These are phyloP conservation scores for Ophiostoma himal-ulmi DNA, from an alignment of 2,329 filamentous ascomycete species.

Conservation along the genomic window DNA sequence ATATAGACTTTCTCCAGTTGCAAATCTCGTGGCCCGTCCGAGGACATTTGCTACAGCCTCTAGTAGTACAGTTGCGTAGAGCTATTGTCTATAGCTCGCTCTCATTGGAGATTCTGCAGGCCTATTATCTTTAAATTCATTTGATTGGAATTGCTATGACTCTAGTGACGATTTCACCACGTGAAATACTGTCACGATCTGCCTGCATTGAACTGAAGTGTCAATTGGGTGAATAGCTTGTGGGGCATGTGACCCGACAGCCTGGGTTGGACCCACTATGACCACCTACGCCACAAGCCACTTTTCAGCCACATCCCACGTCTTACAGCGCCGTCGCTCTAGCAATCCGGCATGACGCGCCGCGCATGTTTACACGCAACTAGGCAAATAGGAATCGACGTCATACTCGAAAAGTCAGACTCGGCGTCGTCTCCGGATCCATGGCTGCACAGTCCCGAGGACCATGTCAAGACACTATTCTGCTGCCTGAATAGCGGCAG, in stretches of 20 bases:
- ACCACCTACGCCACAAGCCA: neutral
- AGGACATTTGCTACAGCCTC: neutral
- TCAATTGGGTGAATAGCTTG: neutral
- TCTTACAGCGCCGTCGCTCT: neutral
- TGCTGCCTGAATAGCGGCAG: conserved; percentile 8
- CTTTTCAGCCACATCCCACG: neutral
- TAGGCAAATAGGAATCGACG: neutral
- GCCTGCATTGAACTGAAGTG: neutral
- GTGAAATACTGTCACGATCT: neutral
- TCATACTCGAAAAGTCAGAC: neutral
- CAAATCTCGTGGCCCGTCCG: neutral
- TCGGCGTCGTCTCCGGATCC: neutral
- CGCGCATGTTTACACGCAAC: neutral
- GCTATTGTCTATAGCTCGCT: neutral
- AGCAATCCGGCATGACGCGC: neutral
- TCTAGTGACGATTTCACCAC: neutral
- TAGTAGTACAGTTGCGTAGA: neutral
- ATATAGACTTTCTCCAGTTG: neutral
- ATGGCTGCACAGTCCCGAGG: neutral
- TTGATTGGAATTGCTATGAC: no score
- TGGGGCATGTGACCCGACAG: neutral
- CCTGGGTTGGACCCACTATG: neutral
- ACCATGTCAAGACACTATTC: neutral
- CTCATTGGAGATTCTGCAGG: neutral
- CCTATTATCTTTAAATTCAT: no score